A percentile compares a stretch with the other conserved stretches of the same genome.
Evolutionary conservation across 139 green algal genomes (phyloP).

Genomic region (Tetraselmis striata): DNA sequence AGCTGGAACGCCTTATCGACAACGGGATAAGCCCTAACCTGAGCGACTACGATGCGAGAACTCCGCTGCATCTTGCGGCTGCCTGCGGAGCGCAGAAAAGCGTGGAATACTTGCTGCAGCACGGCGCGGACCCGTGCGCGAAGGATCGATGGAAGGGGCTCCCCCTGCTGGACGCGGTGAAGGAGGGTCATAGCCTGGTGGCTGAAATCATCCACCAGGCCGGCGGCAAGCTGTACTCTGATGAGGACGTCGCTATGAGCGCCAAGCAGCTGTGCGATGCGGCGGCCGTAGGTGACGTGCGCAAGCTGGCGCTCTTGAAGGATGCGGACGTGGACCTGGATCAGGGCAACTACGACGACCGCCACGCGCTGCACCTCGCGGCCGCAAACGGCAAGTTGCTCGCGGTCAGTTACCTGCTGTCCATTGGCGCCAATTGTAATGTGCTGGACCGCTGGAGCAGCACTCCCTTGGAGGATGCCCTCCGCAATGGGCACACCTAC

Average conservation of each 20-base stretch:
- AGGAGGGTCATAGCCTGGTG: background rate
- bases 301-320: background rate
- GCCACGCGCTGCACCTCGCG: slow-evolving; percentile 42
- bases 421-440: background rate
- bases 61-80: slow-evolving; percentile 33
- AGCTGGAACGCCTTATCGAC: slow-evolving; percentile 15
- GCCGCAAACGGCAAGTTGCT: slow-evolving; percentile 20
- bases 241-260: background rate
- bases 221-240: background rate
- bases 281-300: background rate
- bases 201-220: background rate
- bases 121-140: background rate
- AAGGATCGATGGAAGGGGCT: background rate
- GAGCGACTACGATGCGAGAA: slow-evolving; percentile 27
- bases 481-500: slow-evolving; percentile 16
- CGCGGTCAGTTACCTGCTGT: background rate
- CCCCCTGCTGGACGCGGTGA: background rate
- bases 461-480: slow-evolving; percentile 23
- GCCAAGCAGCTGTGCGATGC: background rate
- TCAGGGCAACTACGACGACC: slow-evolving; percentile 33
- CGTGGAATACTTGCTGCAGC: background rate
- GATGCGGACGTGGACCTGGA: slow-evolving; percentile 26
- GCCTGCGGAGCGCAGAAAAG: background rate
- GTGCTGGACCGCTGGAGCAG: slow-evolving; percentile 26
- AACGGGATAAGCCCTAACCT: slow-evolving; percentile 23